Evolutionary conservation across 2,329 filamentous ascomycete species (phyloP), one percentile per base, ranked within the genome.

Genomic region (Beauveria bassiana): DNA sequence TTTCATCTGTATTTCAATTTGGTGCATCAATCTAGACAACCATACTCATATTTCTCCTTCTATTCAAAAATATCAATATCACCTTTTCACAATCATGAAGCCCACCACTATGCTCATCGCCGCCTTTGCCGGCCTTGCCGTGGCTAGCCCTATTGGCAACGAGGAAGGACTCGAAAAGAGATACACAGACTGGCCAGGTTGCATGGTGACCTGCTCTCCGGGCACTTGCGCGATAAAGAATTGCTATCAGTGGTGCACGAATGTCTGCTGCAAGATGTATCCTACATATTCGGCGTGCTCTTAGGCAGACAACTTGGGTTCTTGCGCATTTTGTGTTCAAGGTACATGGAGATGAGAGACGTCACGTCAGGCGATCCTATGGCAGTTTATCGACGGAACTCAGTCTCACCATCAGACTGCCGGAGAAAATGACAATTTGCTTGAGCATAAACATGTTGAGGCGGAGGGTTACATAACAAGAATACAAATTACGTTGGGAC

Each of bases 131-230:
- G 50, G 56, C 10, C 43, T 61, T 38, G 50, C 57, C 18, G 40
- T 51, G 40, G 61, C 61, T 51, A 61, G 20, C 50, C 61, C 61
- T 20, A 3, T 61, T 12, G 43, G 38, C 31, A 42, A 14, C 38
- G 56, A 50, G 22, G 61, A 63, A 28, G 12, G 31, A 6, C 61
- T 63, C n/a, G 57, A 63, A 10, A 63, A 63, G 34, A 50, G 61
- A 63, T 63, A 63, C 28, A 63, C 43, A 31, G 61, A 63, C 51
- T 63, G 10, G 2, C 1, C 12, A 7, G 61, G 61, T 16, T 63
- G 61, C n/a, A 63, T 22, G 22, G 22, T 22, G 22, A 22, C 22
- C 22, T 22, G 22, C 22, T 22, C 22, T 2, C 22, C 22, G 22
- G 22, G 22, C 22, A 22, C 22, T 22, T 63, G 61, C 38, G 61